These are phyloP conservation scores for Fonsecaea monophora DNA, from an alignment of 2,329 filamentous ascomycete species.

Conservation along the genomic window DNA sequence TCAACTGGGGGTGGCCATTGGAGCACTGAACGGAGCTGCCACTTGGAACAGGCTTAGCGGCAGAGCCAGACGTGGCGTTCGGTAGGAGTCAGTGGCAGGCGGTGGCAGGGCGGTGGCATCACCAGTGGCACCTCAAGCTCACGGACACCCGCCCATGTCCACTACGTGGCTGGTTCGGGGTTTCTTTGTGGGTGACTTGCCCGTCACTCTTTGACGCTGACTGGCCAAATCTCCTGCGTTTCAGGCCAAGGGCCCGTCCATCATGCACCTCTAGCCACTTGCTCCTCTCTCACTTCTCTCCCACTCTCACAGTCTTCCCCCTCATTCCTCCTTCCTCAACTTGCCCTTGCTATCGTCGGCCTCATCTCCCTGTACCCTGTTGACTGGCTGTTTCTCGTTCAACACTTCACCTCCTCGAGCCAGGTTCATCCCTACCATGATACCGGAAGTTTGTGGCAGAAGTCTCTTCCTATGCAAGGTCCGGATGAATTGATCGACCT, in stretches of 20 bases:
- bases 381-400: slow-evolving; percentile 2
- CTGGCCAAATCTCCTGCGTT: slow-evolving; percentile 13
- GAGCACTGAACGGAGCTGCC: slow-evolving; percentile 20
- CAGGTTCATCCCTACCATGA: slow-evolving; percentile 17
- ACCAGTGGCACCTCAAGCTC: slow-evolving; percentile 2
- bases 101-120: not conserved
- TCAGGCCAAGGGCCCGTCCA: slow-evolving; percentile 7
- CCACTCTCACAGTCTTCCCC: not conserved
- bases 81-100: slow-evolving; percentile 15
- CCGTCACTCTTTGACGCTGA: slow-evolving; percentile 4
- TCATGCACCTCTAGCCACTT: slow-evolving; percentile 8
- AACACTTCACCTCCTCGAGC: slow-evolving; percentile 1
- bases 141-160: not conserved
- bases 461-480: slow-evolving; percentile 5
- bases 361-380: slow-evolving; percentile 12
- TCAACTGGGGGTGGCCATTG: slow-evolving; percentile 14
- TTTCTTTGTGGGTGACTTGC: slow-evolving; percentile 6
- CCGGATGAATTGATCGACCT: slow-evolving; percentile 23
- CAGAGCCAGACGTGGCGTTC: slow-evolving; percentile 28
- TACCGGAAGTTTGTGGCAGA: slow-evolving; percentile 3
- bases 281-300: not conserved
- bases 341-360: not conserved
- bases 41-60: slow-evolving; percentile 17
- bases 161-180: slow-evolving; percentile 21
- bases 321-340: not conserved